phyloP scores from a whole-genome alignment of 2,329 filamentous ascomycete species.

The Fusarium albosuccineum region DNA sequence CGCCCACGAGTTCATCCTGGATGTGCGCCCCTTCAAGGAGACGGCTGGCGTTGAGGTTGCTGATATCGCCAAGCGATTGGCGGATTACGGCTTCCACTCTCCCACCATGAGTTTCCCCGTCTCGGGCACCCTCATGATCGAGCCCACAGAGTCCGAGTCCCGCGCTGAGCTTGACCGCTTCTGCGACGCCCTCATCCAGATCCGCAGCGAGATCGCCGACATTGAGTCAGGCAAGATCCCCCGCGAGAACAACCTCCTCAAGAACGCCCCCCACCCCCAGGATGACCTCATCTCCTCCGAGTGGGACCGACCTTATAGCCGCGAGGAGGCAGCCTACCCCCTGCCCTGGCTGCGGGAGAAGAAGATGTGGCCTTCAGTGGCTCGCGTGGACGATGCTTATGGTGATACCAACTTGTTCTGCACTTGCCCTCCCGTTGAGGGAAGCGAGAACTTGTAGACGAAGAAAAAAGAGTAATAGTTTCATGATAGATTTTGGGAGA shows the following conservation, averaged over 20 bases:
- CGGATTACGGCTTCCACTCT: conserved; percentile 97
- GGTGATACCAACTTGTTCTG: conserved; percentile 96
- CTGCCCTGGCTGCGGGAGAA: conserved; percentile 86
- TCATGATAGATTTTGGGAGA: conserved; percentile 30
- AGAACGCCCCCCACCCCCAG: conserved; percentile 89
- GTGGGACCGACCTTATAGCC: conserved; percentile 85
- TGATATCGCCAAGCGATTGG: conserved; percentile 94
- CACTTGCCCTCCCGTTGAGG: conserved; percentile 88
- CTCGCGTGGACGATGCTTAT: conserved; percentile 88
- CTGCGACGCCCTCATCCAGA: conserved; percentile 88
- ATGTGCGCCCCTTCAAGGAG: conserved; percentile 87
- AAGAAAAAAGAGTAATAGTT: conserved; percentile 24
- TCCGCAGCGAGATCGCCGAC: conserved; percentile 85
- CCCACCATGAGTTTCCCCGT: conserved; percentile 98
- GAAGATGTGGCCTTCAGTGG: conserved; percentile 97
- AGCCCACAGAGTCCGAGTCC: conserved; percentile 94
- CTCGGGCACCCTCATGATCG: conserved; percentile 96
- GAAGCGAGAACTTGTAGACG: conserved; percentile 53
- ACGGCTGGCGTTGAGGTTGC: conserved; percentile 88
- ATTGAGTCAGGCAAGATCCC: conserved; percentile 86
- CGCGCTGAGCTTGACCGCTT: conserved; percentile 95
- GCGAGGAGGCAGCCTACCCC: conserved; percentile 89
- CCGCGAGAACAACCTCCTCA: conserved; percentile 84
- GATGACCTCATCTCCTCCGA: conserved; percentile 77
- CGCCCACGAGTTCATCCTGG: conserved; percentile 97